These are phyloP conservation scores for Xerocomellus dryophilus DNA, from an alignment of 768 basidiomycete genomes.

Conservation along the genomic window DNA sequence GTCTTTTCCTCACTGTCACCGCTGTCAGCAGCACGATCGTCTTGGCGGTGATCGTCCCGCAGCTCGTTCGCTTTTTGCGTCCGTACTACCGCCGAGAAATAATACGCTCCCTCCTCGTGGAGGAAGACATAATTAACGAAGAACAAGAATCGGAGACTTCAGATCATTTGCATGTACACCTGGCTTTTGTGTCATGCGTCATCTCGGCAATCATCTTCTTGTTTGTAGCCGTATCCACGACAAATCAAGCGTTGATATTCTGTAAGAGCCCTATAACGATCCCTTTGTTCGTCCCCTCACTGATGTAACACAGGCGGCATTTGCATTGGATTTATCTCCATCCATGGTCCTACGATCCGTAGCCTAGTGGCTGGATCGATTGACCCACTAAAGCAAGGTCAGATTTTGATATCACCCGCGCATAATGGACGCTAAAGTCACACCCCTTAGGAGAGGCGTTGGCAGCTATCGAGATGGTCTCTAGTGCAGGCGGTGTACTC, in stretches of 20 bases:
- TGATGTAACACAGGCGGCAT: slow-evolving; percentile 11
- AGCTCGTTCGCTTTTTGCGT: slow-evolving; percentile 25
- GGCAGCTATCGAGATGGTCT: slow-evolving; percentile 29
- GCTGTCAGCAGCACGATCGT: slow-evolving; percentile 17
- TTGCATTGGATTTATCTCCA: slow-evolving; percentile 14
- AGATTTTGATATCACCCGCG: neutral
- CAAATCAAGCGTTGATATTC: slow-evolving; percentile 4
- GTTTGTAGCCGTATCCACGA: slow-evolving; percentile 11
- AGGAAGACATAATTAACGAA: neutral
- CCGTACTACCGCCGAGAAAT: slow-evolving; percentile 21
- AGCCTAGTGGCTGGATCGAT: slow-evolving; percentile 30
- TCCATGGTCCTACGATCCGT: slow-evolving; percentile 19
- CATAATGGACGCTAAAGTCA: neutral
- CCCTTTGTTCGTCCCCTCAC: neutral
- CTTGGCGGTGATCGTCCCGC: slow-evolving; percentile 21
- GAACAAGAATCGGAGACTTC: slow-evolving; percentile 10
- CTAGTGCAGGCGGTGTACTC: slow-evolving; percentile 16
- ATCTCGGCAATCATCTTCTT: slow-evolving; percentile 13
- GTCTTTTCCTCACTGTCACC: slow-evolving; percentile 21
- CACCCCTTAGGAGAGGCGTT: slow-evolving; percentile 24
- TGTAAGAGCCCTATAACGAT: slow-evolving; percentile 6
- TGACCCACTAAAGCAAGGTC: slow-evolving; percentile 30
- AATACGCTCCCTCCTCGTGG: neutral
- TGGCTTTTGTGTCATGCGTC: slow-evolving; percentile 22
- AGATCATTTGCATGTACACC: slow-evolving; percentile 31